These are phyloP conservation scores for Solanum chaucha DNA, from an alignment of 257 asterid genomes.

Conservation along the genomic window DNA sequence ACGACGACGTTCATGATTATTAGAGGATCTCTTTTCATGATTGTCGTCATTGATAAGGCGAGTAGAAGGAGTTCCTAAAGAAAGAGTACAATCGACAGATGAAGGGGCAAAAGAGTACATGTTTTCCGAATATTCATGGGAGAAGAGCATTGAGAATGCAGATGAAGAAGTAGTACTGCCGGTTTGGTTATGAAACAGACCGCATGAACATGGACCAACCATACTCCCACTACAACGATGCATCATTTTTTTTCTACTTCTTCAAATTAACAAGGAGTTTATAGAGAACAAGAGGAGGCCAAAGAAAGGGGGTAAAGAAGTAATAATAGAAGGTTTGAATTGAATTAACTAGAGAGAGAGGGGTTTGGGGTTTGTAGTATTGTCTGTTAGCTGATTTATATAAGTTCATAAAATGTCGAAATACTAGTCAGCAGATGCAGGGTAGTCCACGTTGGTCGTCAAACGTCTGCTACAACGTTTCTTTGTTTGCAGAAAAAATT, in stretches of 20 bases:
- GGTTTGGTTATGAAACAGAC: constrained; percentile 30
- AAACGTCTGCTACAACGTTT: constrained; percentile 5
- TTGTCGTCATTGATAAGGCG: constrained; percentile 26
- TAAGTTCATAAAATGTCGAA: constrained; percentile 28
- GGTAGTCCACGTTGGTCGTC: constrained; percentile 40
- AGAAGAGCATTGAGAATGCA: constrained; percentile 55
- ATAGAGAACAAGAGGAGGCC: background rate
- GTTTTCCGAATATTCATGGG: constrained; percentile 32
- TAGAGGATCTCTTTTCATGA: background rate
- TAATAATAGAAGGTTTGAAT: constrained; percentile 38
- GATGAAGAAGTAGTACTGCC: constrained; percentile 27
- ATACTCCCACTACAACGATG: constrained; percentile 28
- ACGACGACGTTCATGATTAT: constrained; percentile 31
- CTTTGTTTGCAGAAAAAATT: background rate
- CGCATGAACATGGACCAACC: constrained; percentile 33
- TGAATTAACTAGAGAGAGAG: constrained; percentile 1
- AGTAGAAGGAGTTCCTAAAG: constrained; percentile 82
- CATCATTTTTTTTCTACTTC: constrained; percentile 21
- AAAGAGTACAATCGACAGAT: constrained; percentile 90
- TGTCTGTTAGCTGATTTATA: constrained; percentile 22
- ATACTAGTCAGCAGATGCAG: constrained; percentile 39
- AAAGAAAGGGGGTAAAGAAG: background rate
- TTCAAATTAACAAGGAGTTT: background rate
- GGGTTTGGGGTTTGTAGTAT: constrained; percentile 5
- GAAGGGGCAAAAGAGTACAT: constrained; percentile 25